A percentile compares a stretch with the other conserved stretches of the same genome.
phyloP scores from a whole-genome alignment of 2,329 filamentous ascomycete genomes.

The Byssochlamys sp. region DNA sequence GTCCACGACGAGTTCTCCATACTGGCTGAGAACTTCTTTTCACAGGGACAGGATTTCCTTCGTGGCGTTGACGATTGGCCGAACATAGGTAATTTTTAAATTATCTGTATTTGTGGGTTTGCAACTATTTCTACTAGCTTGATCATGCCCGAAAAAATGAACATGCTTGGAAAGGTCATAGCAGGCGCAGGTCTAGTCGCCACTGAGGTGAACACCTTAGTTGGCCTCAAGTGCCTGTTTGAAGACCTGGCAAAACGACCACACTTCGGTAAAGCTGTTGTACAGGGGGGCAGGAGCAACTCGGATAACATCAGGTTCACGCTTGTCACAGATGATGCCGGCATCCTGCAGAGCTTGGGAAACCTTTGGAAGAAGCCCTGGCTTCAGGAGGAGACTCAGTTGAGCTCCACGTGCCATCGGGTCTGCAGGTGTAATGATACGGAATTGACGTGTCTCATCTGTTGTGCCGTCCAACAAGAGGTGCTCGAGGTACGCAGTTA shows the following conservation, averaged over 20 bases:
- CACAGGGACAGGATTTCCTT: constrained; percentile 36
- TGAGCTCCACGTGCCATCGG: constrained; percentile 63
- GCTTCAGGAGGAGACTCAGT: constrained; percentile 61
- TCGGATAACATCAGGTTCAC: constrained; percentile 72
- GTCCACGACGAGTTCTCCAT: constrained; percentile 38
- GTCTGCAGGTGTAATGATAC: constrained; percentile 59
- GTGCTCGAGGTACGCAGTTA: constrained; percentile 68
- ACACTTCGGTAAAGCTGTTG: constrained; percentile 67
- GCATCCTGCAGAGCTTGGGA: constrained; percentile 55
- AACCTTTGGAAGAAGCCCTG: constrained; percentile 61
- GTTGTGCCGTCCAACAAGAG: constrained; percentile 42
- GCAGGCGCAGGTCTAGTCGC: background rate
- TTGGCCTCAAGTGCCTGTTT: constrained; percentile 18
- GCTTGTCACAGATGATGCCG: constrained; percentile 69
- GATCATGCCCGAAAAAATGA: background rate
- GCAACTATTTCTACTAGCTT: background rate
- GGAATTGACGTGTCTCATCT: constrained; percentile 37
- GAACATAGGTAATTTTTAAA: constrained; percentile 22
- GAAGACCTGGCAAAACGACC: constrained; percentile 39
- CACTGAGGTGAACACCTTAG: background rate
- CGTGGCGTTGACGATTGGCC: constrained; percentile 30
- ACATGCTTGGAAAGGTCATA: background rate
- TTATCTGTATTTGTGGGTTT: background rate
- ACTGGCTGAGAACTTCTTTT: constrained; percentile 40
- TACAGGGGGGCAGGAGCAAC: constrained; percentile 76